phyloP scores from a whole-genome alignment of 768 basidiomycete species.

The Mycena floridula region DNA sequence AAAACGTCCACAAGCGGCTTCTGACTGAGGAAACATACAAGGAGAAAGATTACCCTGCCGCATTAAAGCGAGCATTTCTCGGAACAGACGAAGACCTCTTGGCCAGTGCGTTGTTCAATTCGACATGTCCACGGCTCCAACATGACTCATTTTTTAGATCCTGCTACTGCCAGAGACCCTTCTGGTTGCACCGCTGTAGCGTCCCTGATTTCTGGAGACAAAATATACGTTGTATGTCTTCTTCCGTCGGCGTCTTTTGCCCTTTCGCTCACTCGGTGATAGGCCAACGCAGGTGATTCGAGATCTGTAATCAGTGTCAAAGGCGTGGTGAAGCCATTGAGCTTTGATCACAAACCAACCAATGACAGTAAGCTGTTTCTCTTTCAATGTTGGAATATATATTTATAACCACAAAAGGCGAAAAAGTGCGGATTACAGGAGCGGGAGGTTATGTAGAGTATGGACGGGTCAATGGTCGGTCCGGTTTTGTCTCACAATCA shows the following conservation, averaged over 20 bases:
- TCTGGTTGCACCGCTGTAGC: constrained; percentile 97
- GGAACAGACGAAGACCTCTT: constrained; percentile 93
- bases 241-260: constrained; percentile 3
- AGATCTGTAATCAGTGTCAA: constrained; percentile 80
- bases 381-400: constrained; percentile 4
- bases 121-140: constrained; percentile 8
- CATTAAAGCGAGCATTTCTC: constrained; percentile 85
- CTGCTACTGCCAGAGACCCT: constrained; percentile 82
- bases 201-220: constrained; percentile 75
- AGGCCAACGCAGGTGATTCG: constrained; percentile 99
- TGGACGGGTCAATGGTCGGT: constrained; percentile 89
- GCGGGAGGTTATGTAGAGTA: constrained; percentile 97
- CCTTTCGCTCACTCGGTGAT: constrained; percentile 5
- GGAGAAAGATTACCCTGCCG: constrained; percentile 61
- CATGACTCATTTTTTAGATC: constrained; percentile 43
- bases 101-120: constrained; percentile 47
- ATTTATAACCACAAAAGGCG: constrained; percentile 42
- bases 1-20: constrained; percentile 76
- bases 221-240: constrained; percentile 71
- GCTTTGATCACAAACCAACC: constrained; percentile 93
- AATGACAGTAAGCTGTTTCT: constrained; percentile 58
- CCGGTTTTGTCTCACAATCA: constrained; percentile 1
- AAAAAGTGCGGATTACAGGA: constrained; percentile 77
- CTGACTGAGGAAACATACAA: constrained; percentile 67
- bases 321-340: constrained; percentile 83